These are phyloP conservation scores for Symmetrospora coprosmae DNA, from an alignment of 768 basidiomycete species.

Conservation along the genomic window DNA sequence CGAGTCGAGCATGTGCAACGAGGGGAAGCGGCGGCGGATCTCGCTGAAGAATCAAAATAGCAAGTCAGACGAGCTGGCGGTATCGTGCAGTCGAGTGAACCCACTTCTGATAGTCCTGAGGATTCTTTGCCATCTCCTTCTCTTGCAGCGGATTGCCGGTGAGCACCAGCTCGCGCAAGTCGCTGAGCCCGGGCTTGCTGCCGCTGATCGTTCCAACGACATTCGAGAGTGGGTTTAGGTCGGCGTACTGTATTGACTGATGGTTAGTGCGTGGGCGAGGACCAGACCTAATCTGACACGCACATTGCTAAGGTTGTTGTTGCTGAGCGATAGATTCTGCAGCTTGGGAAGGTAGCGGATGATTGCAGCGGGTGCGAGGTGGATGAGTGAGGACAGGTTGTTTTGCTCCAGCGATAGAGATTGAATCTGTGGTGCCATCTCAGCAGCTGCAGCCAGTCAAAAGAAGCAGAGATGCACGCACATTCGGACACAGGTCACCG, in stretches of 20 bases:
- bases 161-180: constrained; percentile 49
- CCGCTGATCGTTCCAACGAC: constrained; percentile 23
- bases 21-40: constrained; percentile 62
- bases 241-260: neutral
- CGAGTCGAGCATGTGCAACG: constrained; percentile 68
- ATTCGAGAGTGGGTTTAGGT: constrained; percentile 29
- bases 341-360: constrained; percentile 63
- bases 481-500: constrained; percentile 58
- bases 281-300: neutral
- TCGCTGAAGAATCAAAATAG: constrained; percentile 44
- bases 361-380: constrained; percentile 46
- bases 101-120: constrained; percentile 56
- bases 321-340: constrained; percentile 62
- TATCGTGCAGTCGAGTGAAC: constrained; percentile 28
- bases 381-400: constrained; percentile 49
- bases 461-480: constrained; percentile 35
- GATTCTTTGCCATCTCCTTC: constrained; percentile 46
- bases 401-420: constrained; percentile 76
- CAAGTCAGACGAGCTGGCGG: neutral
- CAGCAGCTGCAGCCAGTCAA: neutral
- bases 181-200: constrained; percentile 34
- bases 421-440: constrained; percentile 40
- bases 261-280: neutral
- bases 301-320: constrained; percentile 50
- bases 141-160: constrained; percentile 63